Percentiles rank a stretch among this genome's conserved stretches.
Conservation (phyloP, 139 green algal genomes). For the Diplosphaera chodatii region DNA sequence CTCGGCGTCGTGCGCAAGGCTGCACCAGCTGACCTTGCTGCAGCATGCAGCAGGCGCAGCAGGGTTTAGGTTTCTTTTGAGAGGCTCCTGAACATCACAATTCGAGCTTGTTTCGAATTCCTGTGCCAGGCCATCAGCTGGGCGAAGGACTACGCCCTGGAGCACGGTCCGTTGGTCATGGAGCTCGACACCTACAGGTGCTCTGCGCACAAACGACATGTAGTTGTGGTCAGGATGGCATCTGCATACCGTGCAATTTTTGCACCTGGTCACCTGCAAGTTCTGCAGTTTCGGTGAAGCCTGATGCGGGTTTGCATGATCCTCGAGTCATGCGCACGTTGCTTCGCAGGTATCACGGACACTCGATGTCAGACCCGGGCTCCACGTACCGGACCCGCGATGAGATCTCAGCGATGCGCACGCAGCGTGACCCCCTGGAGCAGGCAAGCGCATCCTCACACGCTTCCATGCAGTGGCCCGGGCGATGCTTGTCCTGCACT, state of each 20-base stretch:
- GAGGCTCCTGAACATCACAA: too few relatives aligned
- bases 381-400: constrained; percentile 95
- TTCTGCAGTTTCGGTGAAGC: too few relatives aligned
- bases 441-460: constrained; percentile 21
- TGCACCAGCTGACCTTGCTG: too few relatives aligned
- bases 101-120: not conserved
- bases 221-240: too few relatives aligned
- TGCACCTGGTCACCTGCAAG: not conserved
- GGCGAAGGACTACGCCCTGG: constrained; percentile 83
- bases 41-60: too few relatives aligned
- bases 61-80: too few relatives aligned
- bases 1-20: too few relatives aligned
- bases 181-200: constrained; percentile 98
- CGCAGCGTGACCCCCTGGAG: constrained; percentile 90
- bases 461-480: too few relatives aligned
- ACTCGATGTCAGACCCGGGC: constrained; percentile 98
- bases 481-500: too few relatives aligned
- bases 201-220: too few relatives aligned
- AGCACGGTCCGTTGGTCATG: constrained; percentile 89
- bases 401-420: constrained; percentile 83
- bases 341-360: constrained; percentile 94
- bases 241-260: not conserved
- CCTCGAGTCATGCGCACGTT: too few relatives aligned
- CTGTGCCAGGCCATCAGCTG: constrained; percentile 60
- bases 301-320: not conserved